phyloP scores from a whole-genome alignment of 2,329 filamentous ascomycete genomes.

The Cucurbitaria berberidis region DNA sequence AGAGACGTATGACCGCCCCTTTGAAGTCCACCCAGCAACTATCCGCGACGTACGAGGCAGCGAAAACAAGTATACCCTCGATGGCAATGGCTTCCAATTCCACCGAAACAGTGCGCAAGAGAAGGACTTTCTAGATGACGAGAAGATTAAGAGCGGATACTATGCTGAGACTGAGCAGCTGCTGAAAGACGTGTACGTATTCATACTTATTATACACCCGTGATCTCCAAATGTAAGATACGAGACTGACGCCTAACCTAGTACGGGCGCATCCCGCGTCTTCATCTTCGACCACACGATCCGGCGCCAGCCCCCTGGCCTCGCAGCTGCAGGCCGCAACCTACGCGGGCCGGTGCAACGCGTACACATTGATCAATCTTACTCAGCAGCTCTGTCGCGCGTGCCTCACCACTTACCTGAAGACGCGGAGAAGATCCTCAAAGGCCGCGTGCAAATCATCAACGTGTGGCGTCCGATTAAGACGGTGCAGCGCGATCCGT shows the following conservation, averaged over 20 bases:
- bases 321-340: conserved; percentile 23
- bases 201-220: background rate
- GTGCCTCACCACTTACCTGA: conserved; percentile 40
- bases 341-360: conserved; percentile 57
- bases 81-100: conserved; percentile 50
- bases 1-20: conserved; percentile 42
- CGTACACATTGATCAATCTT: conserved; percentile 66
- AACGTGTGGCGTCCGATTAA: conserved; percentile 48
- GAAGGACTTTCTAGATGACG: conserved; percentile 47
- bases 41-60: conserved; percentile 55
- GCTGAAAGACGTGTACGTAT: conserved; percentile 46
- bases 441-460: conserved; percentile 43
- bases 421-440: conserved; percentile 37
- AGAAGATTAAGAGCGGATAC: conserved; percentile 42
- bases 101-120: conserved; percentile 37
- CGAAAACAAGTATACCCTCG: conserved; percentile 52
- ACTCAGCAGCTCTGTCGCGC: conserved; percentile 39
- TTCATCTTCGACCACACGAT: conserved; percentile 71
- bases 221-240: background rate
- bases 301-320: conserved; percentile 49
- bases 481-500: conserved; percentile 39
- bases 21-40: conserved; percentile 32
- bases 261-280: conserved; percentile 62
- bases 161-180: conserved; percentile 46
- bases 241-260: conserved; percentile 26